Percentiles rank a stretch among this genome's conserved stretches.
Conservation (phyloP, 768 basidiomycete genomes). For the Lactarius vividus region DNA sequence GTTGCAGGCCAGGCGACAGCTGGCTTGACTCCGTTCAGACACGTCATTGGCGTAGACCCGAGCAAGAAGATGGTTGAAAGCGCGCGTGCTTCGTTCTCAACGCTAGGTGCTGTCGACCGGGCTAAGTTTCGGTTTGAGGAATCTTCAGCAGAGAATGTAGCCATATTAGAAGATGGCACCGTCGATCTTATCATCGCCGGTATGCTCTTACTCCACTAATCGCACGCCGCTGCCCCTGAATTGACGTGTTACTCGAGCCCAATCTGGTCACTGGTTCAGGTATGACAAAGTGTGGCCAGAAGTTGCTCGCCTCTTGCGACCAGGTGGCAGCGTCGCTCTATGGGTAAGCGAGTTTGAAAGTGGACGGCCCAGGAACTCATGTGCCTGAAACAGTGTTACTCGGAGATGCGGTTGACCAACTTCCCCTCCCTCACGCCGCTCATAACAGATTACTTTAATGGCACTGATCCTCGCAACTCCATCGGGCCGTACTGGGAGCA, state of each 20-base stretch:
- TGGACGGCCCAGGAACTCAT: not conserved
- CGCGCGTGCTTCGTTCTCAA: constrained; percentile 28
- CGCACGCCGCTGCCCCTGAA: not conserved
- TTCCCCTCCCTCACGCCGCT: constrained; percentile 56
- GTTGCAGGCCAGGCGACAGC: constrained; percentile 65
- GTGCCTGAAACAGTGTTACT: constrained; percentile 38
- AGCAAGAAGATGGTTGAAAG: constrained; percentile 65
- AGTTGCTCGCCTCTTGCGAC: constrained; percentile 54
- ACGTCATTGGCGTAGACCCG: constrained; percentile 75
- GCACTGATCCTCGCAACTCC: constrained; percentile 49
- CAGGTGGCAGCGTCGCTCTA: constrained; percentile 65
- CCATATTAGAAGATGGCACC: constrained; percentile 45
- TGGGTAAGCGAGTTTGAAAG: constrained; percentile 50
- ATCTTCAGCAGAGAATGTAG: constrained; percentile 54
- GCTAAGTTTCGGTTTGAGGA: constrained; percentile 38
- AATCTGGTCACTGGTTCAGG: constrained; percentile 83
- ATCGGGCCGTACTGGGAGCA: constrained; percentile 77
- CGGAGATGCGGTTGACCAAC: constrained; percentile 66
- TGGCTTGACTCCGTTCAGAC: constrained; percentile 51
- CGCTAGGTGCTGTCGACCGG: constrained; percentile 54
- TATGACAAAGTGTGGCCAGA: constrained; percentile 71
- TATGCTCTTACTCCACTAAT: constrained; percentile 31
- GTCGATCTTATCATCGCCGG: constrained; percentile 72
- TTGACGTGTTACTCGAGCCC: constrained; percentile 44
- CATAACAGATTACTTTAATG: constrained; percentile 64